Conservation (phyloP, 2,329 filamentous ascomycete genomes). For the Apiospora pterosperma region DNA sequence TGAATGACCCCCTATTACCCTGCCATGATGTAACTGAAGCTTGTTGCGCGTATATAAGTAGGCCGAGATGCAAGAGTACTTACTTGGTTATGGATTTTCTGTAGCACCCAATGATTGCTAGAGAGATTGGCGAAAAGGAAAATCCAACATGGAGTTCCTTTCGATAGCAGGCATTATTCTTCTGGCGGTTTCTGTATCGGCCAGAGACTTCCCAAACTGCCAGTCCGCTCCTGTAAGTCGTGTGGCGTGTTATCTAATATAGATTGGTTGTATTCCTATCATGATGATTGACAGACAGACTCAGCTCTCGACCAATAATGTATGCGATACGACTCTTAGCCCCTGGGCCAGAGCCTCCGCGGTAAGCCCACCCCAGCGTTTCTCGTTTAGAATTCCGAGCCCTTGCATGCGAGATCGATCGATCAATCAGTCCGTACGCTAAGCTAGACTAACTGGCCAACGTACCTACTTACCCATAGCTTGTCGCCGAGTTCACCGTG, state of each 20-base stretch:
- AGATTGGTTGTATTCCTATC: neutral
- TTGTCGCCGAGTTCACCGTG: conserved; percentile 36
- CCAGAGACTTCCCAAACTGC: conserved; percentile 25
- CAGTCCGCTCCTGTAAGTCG: conserved; percentile 21
- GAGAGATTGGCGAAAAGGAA: neutral
- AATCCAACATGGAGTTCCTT: neutral
- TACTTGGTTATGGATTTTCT: neutral
- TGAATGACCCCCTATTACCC: neutral
- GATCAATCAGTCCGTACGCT: neutral
- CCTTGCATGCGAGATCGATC: neutral
- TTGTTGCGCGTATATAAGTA: neutral
- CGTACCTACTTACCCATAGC: conserved; percentile 29
- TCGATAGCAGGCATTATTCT: conserved; percentile 8
- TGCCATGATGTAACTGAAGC: neutral
- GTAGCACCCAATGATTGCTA: neutral
- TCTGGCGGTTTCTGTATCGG: conserved; percentile 12
- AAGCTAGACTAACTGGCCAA: neutral
- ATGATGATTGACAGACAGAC: neutral
- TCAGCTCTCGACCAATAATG: conserved; percentile 25
- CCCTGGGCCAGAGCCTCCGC: conserved; percentile 23
- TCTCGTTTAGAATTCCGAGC: neutral
- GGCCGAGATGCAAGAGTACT: neutral
- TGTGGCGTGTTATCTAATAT: neutral
- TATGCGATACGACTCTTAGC: conserved; percentile 23
- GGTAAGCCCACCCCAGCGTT: conserved; percentile 14